These are phyloP conservation scores for Scutellaria baicalensis DNA, from an alignment of 257 asterid genomes.

Conservation along the genomic window DNA sequence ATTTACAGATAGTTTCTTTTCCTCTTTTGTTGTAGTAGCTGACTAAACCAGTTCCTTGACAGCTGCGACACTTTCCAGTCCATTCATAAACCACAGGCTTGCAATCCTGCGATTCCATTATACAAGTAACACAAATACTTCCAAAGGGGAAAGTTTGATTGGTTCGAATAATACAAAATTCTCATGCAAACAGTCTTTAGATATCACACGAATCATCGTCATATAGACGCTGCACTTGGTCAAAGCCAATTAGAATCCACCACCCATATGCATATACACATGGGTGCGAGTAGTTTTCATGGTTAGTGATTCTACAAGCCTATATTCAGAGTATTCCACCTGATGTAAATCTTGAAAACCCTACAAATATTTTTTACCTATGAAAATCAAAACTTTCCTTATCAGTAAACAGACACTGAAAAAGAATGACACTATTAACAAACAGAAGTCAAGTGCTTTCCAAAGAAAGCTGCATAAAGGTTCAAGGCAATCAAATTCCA, in stretches of 20 bases:
- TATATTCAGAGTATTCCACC: not conserved
- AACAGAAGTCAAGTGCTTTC: not conserved
- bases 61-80: conserved; percentile 94
- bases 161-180: not conserved
- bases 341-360: not conserved
- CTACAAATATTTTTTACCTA: not conserved
- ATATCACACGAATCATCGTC: not conserved
- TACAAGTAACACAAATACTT: not conserved
- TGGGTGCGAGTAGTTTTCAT: not conserved
- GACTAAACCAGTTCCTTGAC: conserved; percentile 87
- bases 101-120: conserved; percentile 55
- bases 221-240: not conserved
- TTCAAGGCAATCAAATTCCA: not conserved
- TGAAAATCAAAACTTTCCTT: not conserved
- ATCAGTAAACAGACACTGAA: not conserved
- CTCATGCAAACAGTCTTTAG: not conserved
- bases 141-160: not conserved
- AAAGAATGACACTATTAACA: not conserved
- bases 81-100: conserved; percentile 85
- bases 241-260: not conserved
- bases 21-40: conserved; percentile 84
- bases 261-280: not conserved
- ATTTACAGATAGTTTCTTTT: conserved; percentile 80
- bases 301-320: not conserved
- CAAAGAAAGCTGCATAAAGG: not conserved